Evolutionary conservation across 192 early-diverging fungal species (phyloP).

Genomic region (Umbelopsis sp.): DNA sequence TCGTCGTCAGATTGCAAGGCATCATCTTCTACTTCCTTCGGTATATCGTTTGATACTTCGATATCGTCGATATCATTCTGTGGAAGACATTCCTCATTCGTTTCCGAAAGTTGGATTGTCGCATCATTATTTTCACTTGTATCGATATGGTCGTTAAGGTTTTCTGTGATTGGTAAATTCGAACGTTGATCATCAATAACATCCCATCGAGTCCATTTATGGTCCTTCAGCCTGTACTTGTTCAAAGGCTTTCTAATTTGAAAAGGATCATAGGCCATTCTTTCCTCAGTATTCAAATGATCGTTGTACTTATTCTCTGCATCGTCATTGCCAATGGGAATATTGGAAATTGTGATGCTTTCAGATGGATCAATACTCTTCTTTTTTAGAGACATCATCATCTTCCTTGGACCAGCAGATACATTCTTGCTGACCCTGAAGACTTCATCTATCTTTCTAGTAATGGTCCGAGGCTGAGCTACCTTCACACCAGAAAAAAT

Average conservation of each 20-base stretch:
- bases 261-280: no score
- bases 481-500: not conserved
- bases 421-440: not conserved
- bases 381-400: not conserved
- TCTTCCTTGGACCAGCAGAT: not conserved
- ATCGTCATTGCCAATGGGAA: no score
- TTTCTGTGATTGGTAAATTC: not conserved
- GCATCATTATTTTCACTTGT: not conserved
- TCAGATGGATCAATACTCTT: not conserved
- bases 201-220: conserved; percentile 29
- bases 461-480: not conserved
- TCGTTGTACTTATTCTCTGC: no score
- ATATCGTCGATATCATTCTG: not conserved
- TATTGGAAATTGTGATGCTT: not conserved
- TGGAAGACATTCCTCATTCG: not conserved
- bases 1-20: conserved; percentile 33
- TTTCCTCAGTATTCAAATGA: not conserved
- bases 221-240: not conserved
- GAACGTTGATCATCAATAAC: not conserved
- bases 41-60: not conserved
- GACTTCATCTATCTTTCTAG: not conserved
- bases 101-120: not conserved
- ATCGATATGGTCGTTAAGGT: not conserved
- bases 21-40: not conserved
- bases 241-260: not conserved